Conservation (phyloP, 805 yeast species). For the Suhomyces sp. region DNA sequence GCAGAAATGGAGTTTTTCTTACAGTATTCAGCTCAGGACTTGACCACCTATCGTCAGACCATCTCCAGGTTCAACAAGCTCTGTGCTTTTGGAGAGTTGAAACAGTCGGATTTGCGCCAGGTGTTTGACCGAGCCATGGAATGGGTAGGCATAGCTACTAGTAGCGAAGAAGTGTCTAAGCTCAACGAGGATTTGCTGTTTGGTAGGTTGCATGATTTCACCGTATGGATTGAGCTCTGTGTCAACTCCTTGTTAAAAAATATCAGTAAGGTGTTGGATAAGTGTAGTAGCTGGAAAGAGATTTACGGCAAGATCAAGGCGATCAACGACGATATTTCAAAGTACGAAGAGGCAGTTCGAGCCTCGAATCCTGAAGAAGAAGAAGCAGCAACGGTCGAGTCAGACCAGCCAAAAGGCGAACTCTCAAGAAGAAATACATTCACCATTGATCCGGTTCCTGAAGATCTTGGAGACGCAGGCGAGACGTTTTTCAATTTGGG, state of each 20-base stretch:
- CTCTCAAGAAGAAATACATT: constrained; percentile 17
- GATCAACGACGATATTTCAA: constrained; percentile 27
- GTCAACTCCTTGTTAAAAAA: constrained; percentile 21
- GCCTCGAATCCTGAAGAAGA: not conserved
- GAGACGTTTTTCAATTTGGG: constrained; percentile 33
- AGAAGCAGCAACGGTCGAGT: not conserved
- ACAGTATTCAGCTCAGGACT: constrained; percentile 44
- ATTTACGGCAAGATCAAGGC: constrained; percentile 23
- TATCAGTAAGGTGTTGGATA: constrained; percentile 20
- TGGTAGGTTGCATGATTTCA: constrained; percentile 12
- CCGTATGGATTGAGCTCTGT: constrained; percentile 24
- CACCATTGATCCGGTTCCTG: constrained; percentile 11
- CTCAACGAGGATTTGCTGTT: constrained; percentile 8
- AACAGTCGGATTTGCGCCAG: constrained; percentile 28
- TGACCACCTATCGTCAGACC: constrained; percentile 25
- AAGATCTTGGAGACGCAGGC: constrained; percentile 12
- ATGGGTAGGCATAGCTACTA: not conserved
- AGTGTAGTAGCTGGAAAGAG: constrained; percentile 30
- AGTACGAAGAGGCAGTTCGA: constrained; percentile 17
- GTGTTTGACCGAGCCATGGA: constrained; percentile 16
- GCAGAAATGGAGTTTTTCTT: constrained; percentile 47
- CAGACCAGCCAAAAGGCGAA: not conserved
- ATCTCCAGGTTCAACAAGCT: constrained; percentile 38
- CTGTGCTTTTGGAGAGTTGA: constrained; percentile 29
- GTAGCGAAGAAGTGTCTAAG: not conserved